Conservation (phyloP, 2,329 filamentous ascomycete genomes). For the Cladosporium austrohemisphaericum region DNA sequence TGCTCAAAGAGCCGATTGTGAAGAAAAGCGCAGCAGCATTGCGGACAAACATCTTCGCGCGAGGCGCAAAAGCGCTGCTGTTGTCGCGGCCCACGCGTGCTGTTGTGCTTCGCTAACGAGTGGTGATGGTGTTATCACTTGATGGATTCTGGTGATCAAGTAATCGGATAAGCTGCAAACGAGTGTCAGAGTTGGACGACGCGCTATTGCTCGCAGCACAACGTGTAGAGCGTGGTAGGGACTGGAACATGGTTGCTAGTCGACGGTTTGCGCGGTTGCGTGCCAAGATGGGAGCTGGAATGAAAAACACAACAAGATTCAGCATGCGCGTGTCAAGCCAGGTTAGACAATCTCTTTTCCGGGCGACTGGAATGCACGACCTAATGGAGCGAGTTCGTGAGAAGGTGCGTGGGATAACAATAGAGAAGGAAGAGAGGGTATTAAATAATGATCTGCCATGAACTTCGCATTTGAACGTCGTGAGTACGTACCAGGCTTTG, state of each 20-base stretch:
- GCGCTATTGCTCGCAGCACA: background rate
- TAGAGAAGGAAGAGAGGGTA: background rate
- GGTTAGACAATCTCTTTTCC: background rate
- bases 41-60: conserved; percentile 13
- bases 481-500: conserved; percentile 9
- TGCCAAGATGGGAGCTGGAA: conserved; percentile 10
- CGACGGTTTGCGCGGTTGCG: conserved; percentile 5
- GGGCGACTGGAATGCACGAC: background rate
- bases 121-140: background rate
- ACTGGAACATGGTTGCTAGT: conserved; percentile 15
- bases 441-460: conserved; percentile 7
- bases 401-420: background rate
- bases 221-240: conserved; percentile 6
- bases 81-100: background rate
- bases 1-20: background rate
- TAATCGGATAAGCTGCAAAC: background rate
- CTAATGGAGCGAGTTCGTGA: background rate
- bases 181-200: conserved; percentile 2
- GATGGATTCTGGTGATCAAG: background rate
- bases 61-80: conserved; percentile 11
- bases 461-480: conserved; percentile 12
- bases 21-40: conserved; percentile 4
- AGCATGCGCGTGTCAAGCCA: conserved; percentile 4
- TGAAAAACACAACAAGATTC: conserved; percentile 10
- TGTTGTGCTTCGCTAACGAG: background rate